phyloP scores from a whole-genome alignment of 164 flowering plant genomes.

The Nelumbo lutea region DNA sequence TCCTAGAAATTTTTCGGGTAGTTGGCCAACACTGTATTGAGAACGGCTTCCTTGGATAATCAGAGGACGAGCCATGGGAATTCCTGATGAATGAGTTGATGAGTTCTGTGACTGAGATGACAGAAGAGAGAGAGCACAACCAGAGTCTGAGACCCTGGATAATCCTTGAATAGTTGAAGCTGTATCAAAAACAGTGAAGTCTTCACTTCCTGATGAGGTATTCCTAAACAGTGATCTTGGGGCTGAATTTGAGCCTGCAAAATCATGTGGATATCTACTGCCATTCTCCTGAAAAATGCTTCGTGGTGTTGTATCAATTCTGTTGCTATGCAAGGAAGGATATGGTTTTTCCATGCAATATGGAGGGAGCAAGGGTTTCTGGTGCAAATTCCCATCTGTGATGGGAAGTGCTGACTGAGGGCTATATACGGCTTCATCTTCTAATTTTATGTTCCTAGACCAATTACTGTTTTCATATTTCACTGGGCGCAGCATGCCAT shows the following conservation, averaged over 20 bases:
- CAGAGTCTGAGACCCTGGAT: constrained; percentile 38
- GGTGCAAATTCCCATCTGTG: constrained; percentile 22
- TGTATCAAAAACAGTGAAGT: constrained; percentile 27
- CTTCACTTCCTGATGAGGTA: constrained; percentile 30
- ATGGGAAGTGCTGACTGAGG: constrained; percentile 20
- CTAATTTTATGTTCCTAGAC: constrained; percentile 35
- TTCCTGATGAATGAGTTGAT: constrained; percentile 33
- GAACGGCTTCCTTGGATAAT: constrained; percentile 19
- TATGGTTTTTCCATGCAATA: constrained; percentile 25
- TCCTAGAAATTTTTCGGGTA: constrained; percentile 27
- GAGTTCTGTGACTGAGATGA: constrained; percentile 52
- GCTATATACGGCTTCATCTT: constrained; percentile 27
- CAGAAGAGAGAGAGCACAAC: constrained; percentile 82
- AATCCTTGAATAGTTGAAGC: constrained; percentile 34
- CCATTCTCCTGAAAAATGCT: constrained; percentile 22
- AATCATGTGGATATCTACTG: constrained; percentile 21
- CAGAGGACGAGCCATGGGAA: constrained; percentile 28
- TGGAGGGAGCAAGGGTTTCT: constrained; percentile 20
- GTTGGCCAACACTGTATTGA: constrained; percentile 24
- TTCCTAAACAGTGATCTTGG: constrained; percentile 24
- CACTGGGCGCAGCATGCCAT: constrained; percentile 25
- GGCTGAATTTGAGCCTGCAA: constrained; percentile 20
- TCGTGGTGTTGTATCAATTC: constrained; percentile 14
- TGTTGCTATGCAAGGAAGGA: constrained; percentile 23
- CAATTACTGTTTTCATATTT: constrained; percentile 30